Evolutionary conservation across 805 yeast species (phyloP).

Genomic region (Citeromyces nyonsensis): DNA sequence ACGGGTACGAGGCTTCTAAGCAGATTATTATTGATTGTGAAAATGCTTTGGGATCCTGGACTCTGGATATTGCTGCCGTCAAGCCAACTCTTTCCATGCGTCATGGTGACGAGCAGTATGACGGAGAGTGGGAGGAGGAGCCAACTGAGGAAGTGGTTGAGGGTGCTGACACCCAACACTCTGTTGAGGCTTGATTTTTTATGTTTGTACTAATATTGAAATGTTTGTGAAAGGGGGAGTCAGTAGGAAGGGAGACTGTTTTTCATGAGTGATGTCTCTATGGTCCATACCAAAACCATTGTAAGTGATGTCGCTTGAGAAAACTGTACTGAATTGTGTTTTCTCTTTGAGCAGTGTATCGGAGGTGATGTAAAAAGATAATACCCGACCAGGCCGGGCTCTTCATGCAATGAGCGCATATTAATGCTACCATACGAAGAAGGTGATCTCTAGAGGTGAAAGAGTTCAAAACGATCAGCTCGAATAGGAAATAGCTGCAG

Average conservation of each 20-base stretch:
- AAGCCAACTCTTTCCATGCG: constrained; percentile 86
- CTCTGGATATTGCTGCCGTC: constrained; percentile 87
- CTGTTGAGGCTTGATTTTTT: not conserved
- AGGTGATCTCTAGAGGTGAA: no score
- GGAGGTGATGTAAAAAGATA: no score
- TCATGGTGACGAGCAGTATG: constrained; percentile 53
- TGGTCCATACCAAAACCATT: no score
- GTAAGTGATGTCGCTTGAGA: not conserved
- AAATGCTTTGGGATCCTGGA: constrained; percentile 91
- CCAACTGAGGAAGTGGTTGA: constrained; percentile 15
- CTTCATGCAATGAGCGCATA: no score
- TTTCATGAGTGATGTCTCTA: not conserved
- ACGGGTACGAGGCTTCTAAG: constrained; percentile 95
- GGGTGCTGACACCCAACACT: not conserved
- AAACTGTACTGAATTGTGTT: not conserved
- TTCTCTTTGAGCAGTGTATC: not conserved
- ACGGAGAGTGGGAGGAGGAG: constrained; percentile 25
- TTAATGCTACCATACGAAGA: no score
- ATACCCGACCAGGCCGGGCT: no score
- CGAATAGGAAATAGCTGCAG: no score
- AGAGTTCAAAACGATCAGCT: no score
- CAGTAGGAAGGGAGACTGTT: not conserved
- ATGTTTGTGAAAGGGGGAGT: not conserved
- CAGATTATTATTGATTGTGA: constrained; percentile 96
- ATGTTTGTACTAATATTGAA: not conserved